These are phyloP conservation scores for Eucalyptus cloeziana DNA, from an alignment of 345 rosid genomes.

Conservation along the genomic window DNA sequence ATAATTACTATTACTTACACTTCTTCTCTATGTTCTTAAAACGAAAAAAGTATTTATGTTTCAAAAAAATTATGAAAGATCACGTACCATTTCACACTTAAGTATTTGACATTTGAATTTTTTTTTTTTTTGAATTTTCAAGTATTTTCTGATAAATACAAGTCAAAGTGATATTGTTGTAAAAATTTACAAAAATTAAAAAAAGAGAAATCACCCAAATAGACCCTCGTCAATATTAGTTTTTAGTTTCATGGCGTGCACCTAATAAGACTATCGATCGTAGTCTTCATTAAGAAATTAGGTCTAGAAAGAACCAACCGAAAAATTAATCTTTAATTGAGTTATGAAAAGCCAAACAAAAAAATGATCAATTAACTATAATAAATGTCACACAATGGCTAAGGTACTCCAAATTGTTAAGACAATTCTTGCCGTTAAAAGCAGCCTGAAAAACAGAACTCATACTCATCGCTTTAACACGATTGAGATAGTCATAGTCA, in stretches of 20 bases:
- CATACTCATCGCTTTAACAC: background rate
- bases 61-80: too few relatives aligned
- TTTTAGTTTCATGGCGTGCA: background rate
- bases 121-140: background rate
- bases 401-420: background rate
- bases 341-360: background rate
- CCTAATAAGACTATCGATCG: background rate
- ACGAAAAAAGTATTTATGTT: background rate
- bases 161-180: background rate
- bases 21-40: background rate
- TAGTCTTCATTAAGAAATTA: background rate
- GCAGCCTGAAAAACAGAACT: background rate
- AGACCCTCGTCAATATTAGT: background rate
- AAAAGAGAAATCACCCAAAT: background rate
- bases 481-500: background rate
- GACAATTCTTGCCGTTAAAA: background rate
- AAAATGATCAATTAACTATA: background rate
- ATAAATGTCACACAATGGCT: background rate
- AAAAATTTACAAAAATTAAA: background rate
- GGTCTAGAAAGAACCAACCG: background rate
- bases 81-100: background rate
- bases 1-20: background rate
- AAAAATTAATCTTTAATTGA: background rate
- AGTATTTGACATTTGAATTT: background rate
- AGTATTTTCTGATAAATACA: background rate